Evolutionary conservation across 2,329 filamentous ascomycete species (phyloP).

Genomic region (Venturia oleaginea): DNA sequence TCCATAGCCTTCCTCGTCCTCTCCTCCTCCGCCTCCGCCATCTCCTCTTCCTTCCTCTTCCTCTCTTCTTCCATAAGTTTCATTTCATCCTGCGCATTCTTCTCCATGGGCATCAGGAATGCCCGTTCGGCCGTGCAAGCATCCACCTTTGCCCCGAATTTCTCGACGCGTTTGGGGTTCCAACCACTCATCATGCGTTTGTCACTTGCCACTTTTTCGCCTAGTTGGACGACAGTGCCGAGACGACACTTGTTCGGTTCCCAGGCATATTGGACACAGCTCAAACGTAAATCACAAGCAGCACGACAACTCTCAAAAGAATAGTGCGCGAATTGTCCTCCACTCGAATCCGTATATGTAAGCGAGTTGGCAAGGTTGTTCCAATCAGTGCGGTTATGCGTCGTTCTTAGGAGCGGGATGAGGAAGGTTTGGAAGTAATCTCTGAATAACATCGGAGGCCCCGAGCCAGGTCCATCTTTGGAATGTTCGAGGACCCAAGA

Average conservation of each 20-base stretch:
- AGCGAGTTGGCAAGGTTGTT: slow-evolving; percentile 12
- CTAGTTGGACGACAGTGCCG: slow-evolving; percentile 6
- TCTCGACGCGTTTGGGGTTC: slow-evolving; percentile 12
- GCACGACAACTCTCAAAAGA: slow-evolving; percentile 8
- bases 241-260: slow-evolving; percentile 15
- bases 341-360: neutral
- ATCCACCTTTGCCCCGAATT: slow-evolving; percentile 10
- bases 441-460: slow-evolving; percentile 11
- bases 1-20: neutral
- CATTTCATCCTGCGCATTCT: slow-evolving; percentile 2
- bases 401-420: slow-evolving; percentile 3
- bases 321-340: slow-evolving; percentile 12
- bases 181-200: slow-evolving; percentile 13
- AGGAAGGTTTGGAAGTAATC: slow-evolving; percentile 15
- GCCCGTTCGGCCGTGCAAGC: neutral
- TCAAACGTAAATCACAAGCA: slow-evolving; percentile 12
- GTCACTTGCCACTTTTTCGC: slow-evolving; percentile 5
- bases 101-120: slow-evolving; percentile 6
- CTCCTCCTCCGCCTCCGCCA: slow-evolving; percentile 4
- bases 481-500: slow-evolving; percentile 20
- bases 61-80: slow-evolving; percentile 4
- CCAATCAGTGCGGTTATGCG: slow-evolving; percentile 14
- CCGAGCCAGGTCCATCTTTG: neutral
- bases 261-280: slow-evolving; percentile 13
- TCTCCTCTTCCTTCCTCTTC: slow-evolving; percentile 6